A percentile compares a stretch with the other conserved stretches of the same genome.
These are phyloP conservation scores for Grammothele lineata DNA, from an alignment of 768 basidiomycete genomes.

Conservation along the genomic window DNA sequence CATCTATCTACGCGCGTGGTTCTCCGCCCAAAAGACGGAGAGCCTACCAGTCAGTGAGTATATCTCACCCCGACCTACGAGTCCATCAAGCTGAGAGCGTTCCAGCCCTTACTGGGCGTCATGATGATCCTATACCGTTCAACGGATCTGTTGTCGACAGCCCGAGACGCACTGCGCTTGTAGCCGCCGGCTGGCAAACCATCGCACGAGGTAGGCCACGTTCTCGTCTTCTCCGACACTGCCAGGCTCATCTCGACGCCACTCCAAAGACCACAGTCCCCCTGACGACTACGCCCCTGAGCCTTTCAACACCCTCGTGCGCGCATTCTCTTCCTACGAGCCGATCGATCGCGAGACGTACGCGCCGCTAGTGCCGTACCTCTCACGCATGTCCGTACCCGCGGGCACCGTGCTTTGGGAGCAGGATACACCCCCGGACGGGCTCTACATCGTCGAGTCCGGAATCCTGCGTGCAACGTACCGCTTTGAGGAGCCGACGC, in stretches of 20 bases:
- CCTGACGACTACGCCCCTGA: slow-evolving; percentile 35
- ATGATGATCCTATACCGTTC: slow-evolving; percentile 44
- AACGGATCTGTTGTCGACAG: slow-evolving; percentile 47
- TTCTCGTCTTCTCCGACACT: not conserved
- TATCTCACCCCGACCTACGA: slow-evolving; percentile 1
- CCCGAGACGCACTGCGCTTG: slow-evolving; percentile 63
- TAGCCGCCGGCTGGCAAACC: slow-evolving; percentile 67
- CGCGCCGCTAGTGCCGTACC: slow-evolving; percentile 62
- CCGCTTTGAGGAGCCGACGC: slow-evolving; percentile 61
- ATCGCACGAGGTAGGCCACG: slow-evolving; percentile 60
- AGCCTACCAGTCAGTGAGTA: slow-evolving; percentile 40
- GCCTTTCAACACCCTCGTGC: slow-evolving; percentile 71
- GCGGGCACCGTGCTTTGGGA: slow-evolving; percentile 68
- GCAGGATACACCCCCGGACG: slow-evolving; percentile 73
- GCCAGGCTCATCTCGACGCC: not conserved
- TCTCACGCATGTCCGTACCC: slow-evolving; percentile 56
- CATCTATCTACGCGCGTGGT: slow-evolving; percentile 81
- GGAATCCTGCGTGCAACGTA: slow-evolving; percentile 86
- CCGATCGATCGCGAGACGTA: slow-evolving; percentile 54
- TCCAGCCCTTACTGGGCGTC: slow-evolving; percentile 55
- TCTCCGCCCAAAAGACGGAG: slow-evolving; percentile 60
- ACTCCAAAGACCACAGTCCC: slow-evolving; percentile 14
- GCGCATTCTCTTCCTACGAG: slow-evolving; percentile 75
- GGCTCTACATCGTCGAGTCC: slow-evolving; percentile 83
- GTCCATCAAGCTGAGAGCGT: slow-evolving; percentile 4